Percentiles rank a stretch among this genome's conserved stretches.
These are phyloP conservation scores for Ceratocystis destructans DNA, from an alignment of 2,329 filamentous ascomycete species.

Conservation along the genomic window DNA sequence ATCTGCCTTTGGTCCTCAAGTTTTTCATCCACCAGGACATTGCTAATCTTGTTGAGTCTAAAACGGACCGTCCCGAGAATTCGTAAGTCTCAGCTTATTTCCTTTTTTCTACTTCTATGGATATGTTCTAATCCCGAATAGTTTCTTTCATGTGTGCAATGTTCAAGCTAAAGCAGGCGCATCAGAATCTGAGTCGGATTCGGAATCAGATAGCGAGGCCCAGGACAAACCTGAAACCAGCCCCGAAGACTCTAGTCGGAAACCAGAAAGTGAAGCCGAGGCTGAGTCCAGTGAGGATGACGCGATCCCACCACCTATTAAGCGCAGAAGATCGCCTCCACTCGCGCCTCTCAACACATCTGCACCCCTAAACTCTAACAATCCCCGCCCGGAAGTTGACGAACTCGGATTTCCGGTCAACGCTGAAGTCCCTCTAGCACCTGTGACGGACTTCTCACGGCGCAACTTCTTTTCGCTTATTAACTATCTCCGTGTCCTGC, in stretches of 20 bases:
- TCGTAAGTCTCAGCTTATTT: slow-evolving; percentile 40
- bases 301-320: slow-evolving; percentile 71
- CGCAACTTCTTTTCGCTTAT: slow-evolving; percentile 92
- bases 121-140: slow-evolving; percentile 27
- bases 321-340: slow-evolving; percentile 39
- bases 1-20: slow-evolving; percentile 82
- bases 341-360: slow-evolving; percentile 25
- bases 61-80: slow-evolving; percentile 66
- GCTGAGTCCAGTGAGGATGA: slow-evolving; percentile 53
- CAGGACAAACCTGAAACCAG: not conserved
- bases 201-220: not conserved
- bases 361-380: not conserved
- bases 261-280: not conserved
- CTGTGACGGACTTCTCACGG: slow-evolving; percentile 81
- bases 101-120: not conserved
- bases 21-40: slow-evolving; percentile 90
- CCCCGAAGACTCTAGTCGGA: not conserved
- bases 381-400: slow-evolving; percentile 52
- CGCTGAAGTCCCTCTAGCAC: slow-evolving; percentile 49
- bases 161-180: slow-evolving; percentile 38
- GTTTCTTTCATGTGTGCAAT: slow-evolving; percentile 87
- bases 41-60: slow-evolving; percentile 75
- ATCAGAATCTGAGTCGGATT: slow-evolving; percentile 13
- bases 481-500: slow-evolving; percentile 90
- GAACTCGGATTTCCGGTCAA: slow-evolving; percentile 72